Percentiles rank a stretch among this genome's conserved stretches.
Evolutionary conservation across 2,329 filamentous ascomycete genomes (phyloP).

Genomic region (Fusarium sp.): DNA sequence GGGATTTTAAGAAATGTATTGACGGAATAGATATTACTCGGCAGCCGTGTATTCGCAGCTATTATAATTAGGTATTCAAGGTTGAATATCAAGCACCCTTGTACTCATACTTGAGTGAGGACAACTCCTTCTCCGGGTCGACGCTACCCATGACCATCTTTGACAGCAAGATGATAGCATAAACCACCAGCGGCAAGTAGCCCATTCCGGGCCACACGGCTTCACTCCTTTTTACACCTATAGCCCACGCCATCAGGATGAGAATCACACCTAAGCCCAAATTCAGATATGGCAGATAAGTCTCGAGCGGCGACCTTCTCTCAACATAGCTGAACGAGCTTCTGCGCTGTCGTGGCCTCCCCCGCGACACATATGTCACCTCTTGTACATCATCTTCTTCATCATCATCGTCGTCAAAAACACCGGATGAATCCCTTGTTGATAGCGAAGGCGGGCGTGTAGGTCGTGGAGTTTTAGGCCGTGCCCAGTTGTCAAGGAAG

Average conservation of each 20-base stretch:
- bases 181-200: conserved; percentile 67
- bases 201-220: conserved; percentile 58
- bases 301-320: conserved; percentile 61
- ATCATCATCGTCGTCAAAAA: conserved; percentile 28
- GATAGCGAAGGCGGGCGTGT: conserved; percentile 41
- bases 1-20: conserved; percentile 7
- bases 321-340: conserved; percentile 39
- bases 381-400: conserved; percentile 37
- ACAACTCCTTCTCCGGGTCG: conserved; percentile 73
- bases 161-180: conserved; percentile 68
- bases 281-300: conserved; percentile 71
- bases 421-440: conserved; percentile 23
- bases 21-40: conserved; percentile 21
- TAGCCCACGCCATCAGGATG: conserved; percentile 56
- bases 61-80: not conserved
- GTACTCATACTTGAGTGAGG: conserved; percentile 70
- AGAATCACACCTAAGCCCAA: conserved; percentile 65
- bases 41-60: conserved; percentile 3
- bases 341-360: conserved; percentile 32
- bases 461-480: conserved; percentile 41
- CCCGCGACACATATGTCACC: conserved; percentile 18
- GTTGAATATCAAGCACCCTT: conserved; percentile 68
- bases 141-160: conserved; percentile 75
- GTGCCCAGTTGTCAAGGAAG: conserved; percentile 60
- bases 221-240: conserved; percentile 48